Evolutionary conservation across 345 rosid genomes (phyloP), one percentile per base, ranked within the genome.

Genomic region (Fremontodendron californicum): DNA sequence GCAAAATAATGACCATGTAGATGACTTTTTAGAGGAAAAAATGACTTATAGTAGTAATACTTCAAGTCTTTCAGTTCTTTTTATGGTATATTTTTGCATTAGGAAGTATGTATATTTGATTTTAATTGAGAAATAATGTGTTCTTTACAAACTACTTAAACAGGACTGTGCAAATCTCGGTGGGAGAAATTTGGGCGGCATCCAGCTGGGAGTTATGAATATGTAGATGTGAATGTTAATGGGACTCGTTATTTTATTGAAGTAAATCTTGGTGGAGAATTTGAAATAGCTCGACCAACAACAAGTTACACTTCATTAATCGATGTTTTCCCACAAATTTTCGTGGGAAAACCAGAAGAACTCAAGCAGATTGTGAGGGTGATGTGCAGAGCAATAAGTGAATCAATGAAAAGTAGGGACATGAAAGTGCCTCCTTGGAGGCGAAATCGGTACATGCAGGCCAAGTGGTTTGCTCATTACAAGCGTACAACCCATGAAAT

Each of bases 401-500:
- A 75, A 73, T 91, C 97, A 10, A 85, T 96, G 92, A 88, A 81
- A 58, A 78, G 79, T 58, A 79, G 58, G 3, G 83, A 70, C 35
- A 63, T 93, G 86, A 75, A 71, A 7, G 77, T 91, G 66, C 93
- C 98, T 0, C 99, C 99, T 0, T 96, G 99, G 99, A 90, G 98
- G 81, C 89, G 88, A 70, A 85, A 86, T 13, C 84, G 89, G 19
- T 93, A 90, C 77, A 82, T 93, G 97, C 92, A 89, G 76, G 89
- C 90, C 19, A 96, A 93, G 78, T 93, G 99, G 98, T 87, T 87
- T 29, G 85, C 90, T 43, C 77, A 80, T 19, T 90, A 90, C 81
- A 91, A 88, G 82, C 84, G 98, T 60, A 93, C 94, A 11, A 80
- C 84, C 63, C 86, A 86, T 13, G 81, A 80, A 65, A 73, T 78